Percentiles rank a stretch among this genome's conserved stretches.
Conservation (phyloP, 2,329 filamentous ascomycete genomes). For the Alternaria gansuensis region DNA sequence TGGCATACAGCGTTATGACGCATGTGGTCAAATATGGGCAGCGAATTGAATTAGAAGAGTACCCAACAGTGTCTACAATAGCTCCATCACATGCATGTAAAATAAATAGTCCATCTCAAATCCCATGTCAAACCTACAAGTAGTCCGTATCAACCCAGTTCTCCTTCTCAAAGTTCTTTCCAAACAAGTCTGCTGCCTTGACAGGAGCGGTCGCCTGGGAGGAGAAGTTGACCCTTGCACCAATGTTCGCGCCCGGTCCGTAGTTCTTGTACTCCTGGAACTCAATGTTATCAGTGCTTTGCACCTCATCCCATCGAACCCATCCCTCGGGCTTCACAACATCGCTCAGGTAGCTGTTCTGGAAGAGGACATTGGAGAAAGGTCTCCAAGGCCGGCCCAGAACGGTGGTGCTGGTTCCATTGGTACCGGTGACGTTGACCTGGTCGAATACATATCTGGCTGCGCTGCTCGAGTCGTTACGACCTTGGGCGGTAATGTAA, state of each 20-base stretch:
- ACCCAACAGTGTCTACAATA: not conserved
- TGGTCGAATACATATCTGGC: slow-evolving; percentile 64
- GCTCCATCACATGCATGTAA: not conserved
- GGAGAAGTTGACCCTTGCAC: slow-evolving; percentile 19
- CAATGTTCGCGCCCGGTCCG: slow-evolving; percentile 24
- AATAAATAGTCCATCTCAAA: not conserved
- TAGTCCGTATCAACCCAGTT: slow-evolving; percentile 30
- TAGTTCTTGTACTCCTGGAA: slow-evolving; percentile 33
- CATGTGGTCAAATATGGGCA: not conserved
- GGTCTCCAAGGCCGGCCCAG: slow-evolving; percentile 62
- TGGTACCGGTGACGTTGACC: slow-evolving; percentile 54
- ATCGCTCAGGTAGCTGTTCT: slow-evolving; percentile 59
- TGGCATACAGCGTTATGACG: not conserved
- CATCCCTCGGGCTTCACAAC: slow-evolving; percentile 69
- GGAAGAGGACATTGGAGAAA: slow-evolving; percentile 60
- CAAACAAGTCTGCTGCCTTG: slow-evolving; percentile 23
- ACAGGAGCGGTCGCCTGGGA: slow-evolving; percentile 17
- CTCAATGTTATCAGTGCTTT: slow-evolving; percentile 25
- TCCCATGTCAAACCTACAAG: not conserved
- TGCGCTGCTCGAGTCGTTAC: slow-evolving; percentile 30
- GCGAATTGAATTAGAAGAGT: not conserved
- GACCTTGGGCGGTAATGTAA: slow-evolving; percentile 37
- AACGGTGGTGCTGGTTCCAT: slow-evolving; percentile 49
- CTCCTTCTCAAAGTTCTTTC: slow-evolving; percentile 26
- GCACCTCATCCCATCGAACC: slow-evolving; percentile 45